These are phyloP conservation scores for Lentinula boryana DNA, from an alignment of 768 basidiomycete genomes.

Conservation along the genomic window DNA sequence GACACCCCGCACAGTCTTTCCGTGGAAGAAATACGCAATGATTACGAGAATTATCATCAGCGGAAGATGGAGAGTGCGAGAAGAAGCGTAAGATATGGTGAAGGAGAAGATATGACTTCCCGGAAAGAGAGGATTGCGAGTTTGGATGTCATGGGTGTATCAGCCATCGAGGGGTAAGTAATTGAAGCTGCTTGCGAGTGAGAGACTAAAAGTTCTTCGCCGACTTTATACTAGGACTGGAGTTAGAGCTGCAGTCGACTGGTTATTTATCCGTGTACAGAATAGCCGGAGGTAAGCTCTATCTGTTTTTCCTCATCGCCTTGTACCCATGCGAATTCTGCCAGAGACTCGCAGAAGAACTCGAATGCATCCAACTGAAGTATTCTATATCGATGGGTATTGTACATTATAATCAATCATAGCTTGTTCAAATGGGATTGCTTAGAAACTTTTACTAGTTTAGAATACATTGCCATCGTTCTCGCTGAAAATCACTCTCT, in stretches of 20 bases:
- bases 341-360: conserved; percentile 1
- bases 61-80: conserved; percentile 65
- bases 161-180: conserved; percentile 82
- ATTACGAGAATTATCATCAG: conserved; percentile 85
- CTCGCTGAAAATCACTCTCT: too few relatives aligned
- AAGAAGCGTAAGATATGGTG: conserved; percentile 40
- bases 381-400: background rate
- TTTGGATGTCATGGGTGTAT: conserved; percentile 85
- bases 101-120: conserved; percentile 36
- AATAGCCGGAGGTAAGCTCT: conserved; percentile 64
- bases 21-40: conserved; percentile 85
- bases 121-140: conserved; percentile 61
- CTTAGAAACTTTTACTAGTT: too few relatives aligned
- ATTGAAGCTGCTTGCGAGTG: background rate
- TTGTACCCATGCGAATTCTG: background rate
- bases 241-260: conserved; percentile 85
- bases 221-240: conserved; percentile 55
- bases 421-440: too few relatives aligned
- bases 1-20: conserved; percentile 76
- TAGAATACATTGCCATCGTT: too few relatives aligned
- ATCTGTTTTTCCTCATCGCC: background rate
- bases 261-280: conserved; percentile 91
- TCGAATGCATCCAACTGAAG: background rate
- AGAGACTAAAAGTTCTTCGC: background rate
- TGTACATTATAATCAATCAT: background rate